Conservation (phyloP, 306 rosid genomes). For the Castanospermum australe region DNA sequence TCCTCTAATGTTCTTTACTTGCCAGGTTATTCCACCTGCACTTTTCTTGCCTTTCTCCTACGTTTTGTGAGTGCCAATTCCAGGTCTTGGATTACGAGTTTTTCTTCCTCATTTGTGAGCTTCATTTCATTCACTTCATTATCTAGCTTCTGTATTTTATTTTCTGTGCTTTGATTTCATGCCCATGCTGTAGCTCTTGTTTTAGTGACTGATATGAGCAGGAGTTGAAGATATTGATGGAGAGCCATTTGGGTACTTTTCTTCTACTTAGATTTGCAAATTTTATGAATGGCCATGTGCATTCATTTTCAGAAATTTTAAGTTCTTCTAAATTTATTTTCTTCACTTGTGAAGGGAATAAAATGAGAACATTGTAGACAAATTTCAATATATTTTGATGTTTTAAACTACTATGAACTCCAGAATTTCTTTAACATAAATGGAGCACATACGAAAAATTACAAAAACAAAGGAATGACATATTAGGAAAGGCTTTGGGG, state of each 20-base stretch:
- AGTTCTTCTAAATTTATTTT: background rate
- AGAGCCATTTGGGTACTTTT: constrained; percentile 16
- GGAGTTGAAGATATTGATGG: constrained; percentile 20
- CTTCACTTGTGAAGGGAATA: background rate
- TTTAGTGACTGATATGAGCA: too few species aligned
- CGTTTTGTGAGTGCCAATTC: constrained; percentile 72
- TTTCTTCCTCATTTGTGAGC: constrained; percentile 83
- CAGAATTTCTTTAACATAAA: background rate
- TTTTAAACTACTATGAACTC: background rate
- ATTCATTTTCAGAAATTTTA: background rate
- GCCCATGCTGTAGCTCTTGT: background rate
- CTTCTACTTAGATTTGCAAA: background rate
- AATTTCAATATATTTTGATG: background rate
- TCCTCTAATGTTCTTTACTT: too few species aligned
- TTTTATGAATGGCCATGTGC: background rate
- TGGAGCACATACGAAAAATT: background rate
- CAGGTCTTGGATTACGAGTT: constrained; percentile 66
- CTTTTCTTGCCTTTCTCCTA: constrained; percentile 76
- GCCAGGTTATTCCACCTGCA: too few species aligned
- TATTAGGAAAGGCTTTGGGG: background rate
- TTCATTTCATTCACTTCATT: constrained; percentile 69
- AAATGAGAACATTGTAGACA: background rate
- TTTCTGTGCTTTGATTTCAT: background rate
- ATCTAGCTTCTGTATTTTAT: constrained; percentile 66
- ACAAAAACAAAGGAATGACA: background rate